Evolutionary conservation across 139 green algal genomes (phyloP), one percentile per base, ranked within the genome.

Genomic region (Ettlia oleoabundans): DNA sequence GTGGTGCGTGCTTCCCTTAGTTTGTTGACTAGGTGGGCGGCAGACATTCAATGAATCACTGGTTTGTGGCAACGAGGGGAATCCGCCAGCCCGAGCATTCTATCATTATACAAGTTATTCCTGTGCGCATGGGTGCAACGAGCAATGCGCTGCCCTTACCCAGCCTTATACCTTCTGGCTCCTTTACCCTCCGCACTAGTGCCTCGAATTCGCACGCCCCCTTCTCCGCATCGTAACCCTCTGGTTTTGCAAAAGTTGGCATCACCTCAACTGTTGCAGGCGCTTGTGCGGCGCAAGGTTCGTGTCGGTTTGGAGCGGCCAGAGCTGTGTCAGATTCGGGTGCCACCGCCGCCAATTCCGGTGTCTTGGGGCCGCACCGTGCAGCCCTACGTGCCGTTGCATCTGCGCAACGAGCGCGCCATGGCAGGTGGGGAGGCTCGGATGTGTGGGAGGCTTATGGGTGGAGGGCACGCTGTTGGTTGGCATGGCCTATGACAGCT

Each of bases 311-410:
- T 26, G 26, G 85, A 90, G 55, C 55, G 41, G 15, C 83, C 85
- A 61, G 92, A 82, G 0, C 88, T 95, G 18, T 30, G 86, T 53
- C 87, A 89, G 64, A 53, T 96, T 41, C 82, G 88, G 4, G 55
- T 97, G 65, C 93, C 93, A 19, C 52, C 76, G 15, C 67, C 85
- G 18, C 94, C 94, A 0, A 86, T 98, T 18, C 94, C 95, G 0
- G 75, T 94, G 65, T 92, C 94, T 1, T 98, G 95, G 95, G 93
- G 94, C n/a, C 87, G 91, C 42, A 88, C 86, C 0, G 90, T 98
- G 24, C 61, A 77, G 77, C 92, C 93, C 3, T 97, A 92, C 64
- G 66, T 81, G 42, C 87, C 89, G 13, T 30, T 61, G 42, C 52
- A 63, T 40, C 75, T 38, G 30, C 67, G 70, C 24, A 28, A 52